A percentile compares a stretch with the other conserved stretches of the same genome.
phyloP scores from a whole-genome alignment of 1,284 basidiomycete genomes.

The Xerocomus cyaneibrunnescens region DNA sequence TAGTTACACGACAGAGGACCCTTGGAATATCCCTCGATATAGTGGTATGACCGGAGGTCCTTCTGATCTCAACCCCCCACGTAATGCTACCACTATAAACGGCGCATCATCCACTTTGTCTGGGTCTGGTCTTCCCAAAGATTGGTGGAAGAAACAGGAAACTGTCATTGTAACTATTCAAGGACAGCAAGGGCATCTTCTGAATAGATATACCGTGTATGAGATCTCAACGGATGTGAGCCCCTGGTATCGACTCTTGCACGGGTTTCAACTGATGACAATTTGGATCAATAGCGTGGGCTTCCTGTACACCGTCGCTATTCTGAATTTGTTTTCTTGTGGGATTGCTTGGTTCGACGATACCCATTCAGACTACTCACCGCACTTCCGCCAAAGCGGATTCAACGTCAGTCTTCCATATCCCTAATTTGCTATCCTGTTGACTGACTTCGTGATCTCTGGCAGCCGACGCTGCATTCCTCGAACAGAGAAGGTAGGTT shows the following conservation, averaged over 20 bases:
- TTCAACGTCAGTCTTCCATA: constrained; percentile 66
- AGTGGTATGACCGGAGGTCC: constrained; percentile 8
- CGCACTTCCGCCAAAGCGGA: constrained; percentile 85
- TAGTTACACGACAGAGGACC: constrained; percentile 64
- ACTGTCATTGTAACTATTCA: constrained; percentile 66
- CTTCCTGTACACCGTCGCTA: constrained; percentile 73
- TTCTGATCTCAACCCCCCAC: constrained; percentile 26
- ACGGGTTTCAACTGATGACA: constrained; percentile 9
- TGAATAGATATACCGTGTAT: constrained; percentile 82
- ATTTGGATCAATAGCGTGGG: constrained; percentile 46
- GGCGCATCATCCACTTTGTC: constrained; percentile 58
- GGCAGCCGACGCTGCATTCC: constrained; percentile 79
- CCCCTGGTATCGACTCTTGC: constrained; percentile 10
- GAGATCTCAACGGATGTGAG: constrained; percentile 78
- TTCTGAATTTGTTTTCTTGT: constrained; percentile 88
- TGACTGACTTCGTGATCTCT: constrained; percentile 7
- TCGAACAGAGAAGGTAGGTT: constrained; percentile 79
- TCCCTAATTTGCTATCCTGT: background rate
- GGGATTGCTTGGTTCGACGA: constrained; percentile 74
- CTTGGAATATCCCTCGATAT: constrained; percentile 55
- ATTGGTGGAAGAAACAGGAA: constrained; percentile 87
- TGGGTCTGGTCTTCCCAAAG: constrained; percentile 67
- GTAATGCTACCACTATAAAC: constrained; percentile 40
- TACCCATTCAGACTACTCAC: constrained; percentile 94
- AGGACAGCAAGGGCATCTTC: constrained; percentile 85